phyloP scores from a whole-genome alignment of 192 early-diverging fungal genomes.

The Coemansia sp. region DNA sequence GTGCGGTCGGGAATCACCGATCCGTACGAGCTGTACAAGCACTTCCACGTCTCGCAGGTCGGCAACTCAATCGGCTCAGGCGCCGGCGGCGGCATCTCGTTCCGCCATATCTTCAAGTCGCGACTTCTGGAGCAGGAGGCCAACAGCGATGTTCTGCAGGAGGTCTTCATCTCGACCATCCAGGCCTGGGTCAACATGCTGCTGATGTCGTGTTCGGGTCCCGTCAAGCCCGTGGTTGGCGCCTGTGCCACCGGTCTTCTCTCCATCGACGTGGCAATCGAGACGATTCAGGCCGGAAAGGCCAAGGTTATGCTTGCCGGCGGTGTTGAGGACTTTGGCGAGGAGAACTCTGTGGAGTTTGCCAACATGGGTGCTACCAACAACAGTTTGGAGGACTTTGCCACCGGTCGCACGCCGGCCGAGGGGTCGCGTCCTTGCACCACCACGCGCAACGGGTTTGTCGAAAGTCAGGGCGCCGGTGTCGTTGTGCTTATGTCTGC shows the following conservation, averaged over 20 bases:
- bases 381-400: slow-evolving; percentile 81
- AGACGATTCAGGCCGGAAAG: slow-evolving; percentile 84
- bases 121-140: slow-evolving; percentile 75
- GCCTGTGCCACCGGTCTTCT: slow-evolving; percentile 90
- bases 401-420: slow-evolving; percentile 76
- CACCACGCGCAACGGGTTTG: slow-evolving; percentile 84
- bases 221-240: slow-evolving; percentile 75
- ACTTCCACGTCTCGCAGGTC: slow-evolving; percentile 90
- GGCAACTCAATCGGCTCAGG: slow-evolving; percentile 87
- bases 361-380: slow-evolving; percentile 95
- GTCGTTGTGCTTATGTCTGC: slow-evolving; percentile 87
- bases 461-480: slow-evolving; percentile 89
- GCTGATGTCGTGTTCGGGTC: slow-evolving; percentile 86
- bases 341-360: slow-evolving; percentile 86
- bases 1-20: slow-evolving; percentile 89
- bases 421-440: slow-evolving; percentile 92
- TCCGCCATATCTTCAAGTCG: slow-evolving; percentile 72
- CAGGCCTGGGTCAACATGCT: slow-evolving; percentile 76
- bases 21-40: slow-evolving; percentile 95
- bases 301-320: slow-evolving; percentile 90
- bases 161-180: slow-evolving; percentile 52
- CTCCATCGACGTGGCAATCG: slow-evolving; percentile 90
- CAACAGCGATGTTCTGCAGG: slow-evolving; percentile 85
- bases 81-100: slow-evolving; percentile 75
- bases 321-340: slow-evolving; percentile 85